Evolutionary conservation across 768 basidiomycete genomes (phyloP).

Genomic region (Suillus alpinus): DNA sequence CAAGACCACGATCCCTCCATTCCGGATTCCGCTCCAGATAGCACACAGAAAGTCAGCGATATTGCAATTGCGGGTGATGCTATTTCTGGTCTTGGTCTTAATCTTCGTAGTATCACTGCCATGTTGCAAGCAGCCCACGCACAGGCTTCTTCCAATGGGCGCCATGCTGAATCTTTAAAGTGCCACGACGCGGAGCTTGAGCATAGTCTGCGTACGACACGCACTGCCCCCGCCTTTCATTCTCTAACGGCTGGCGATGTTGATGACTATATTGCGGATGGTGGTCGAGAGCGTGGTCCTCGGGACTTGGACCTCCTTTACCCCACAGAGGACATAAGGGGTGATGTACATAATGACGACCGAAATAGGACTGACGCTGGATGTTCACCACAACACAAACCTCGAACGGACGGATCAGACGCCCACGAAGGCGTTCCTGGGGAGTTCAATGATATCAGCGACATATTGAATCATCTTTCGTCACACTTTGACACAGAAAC

Average conservation of each 20-base stretch:
- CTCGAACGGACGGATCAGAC: constrained; percentile 29
- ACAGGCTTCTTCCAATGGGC: constrained; percentile 49
- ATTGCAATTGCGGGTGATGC: constrained; percentile 4
- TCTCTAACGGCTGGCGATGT: constrained; percentile 58
- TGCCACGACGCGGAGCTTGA: constrained; percentile 44
- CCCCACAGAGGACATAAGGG: constrained; percentile 33
- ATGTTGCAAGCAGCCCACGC: constrained; percentile 77
- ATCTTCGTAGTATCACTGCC: constrained; percentile 67
- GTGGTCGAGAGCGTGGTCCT: constrained; percentile 33
- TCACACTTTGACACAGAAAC: constrained; percentile 63
- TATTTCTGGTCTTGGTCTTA: constrained; percentile 46
- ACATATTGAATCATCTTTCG: constrained; percentile 73
- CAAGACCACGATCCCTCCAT: constrained; percentile 33
- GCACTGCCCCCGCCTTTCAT: constrained; percentile 75
- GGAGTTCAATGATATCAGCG: constrained; percentile 71
- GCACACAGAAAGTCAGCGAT: constrained; percentile 8
- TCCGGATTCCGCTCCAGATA: constrained; percentile 25
- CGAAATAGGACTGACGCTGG: constrained; percentile 43
- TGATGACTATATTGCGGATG: constrained; percentile 20
- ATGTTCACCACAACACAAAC: constrained; percentile 24
- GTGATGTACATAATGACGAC: constrained; percentile 24
- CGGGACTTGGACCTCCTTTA: constrained; percentile 59
- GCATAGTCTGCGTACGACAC: constrained; percentile 52
- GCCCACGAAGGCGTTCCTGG: constrained; percentile 49
- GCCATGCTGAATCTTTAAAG: constrained; percentile 44